Evolutionary conservation across 352 stramenopile species (phyloP), one percentile per base, ranked within the genome.

Genomic region (Thalassiosira gravida): DNA sequence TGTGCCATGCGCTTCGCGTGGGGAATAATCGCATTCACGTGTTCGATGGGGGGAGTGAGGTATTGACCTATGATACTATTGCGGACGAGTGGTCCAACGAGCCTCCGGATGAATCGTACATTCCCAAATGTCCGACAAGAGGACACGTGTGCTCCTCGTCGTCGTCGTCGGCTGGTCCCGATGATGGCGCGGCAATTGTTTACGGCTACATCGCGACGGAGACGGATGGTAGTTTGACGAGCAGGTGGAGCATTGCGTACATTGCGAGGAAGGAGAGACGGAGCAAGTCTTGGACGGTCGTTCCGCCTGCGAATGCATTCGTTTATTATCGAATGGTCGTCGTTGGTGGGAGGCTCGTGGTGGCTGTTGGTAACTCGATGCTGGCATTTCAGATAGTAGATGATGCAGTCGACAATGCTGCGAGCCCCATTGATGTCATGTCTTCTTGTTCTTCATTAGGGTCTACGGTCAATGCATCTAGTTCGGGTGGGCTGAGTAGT

Each of bases 301-400:
- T 67, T 3, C 69, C 69, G 7, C 58, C 58, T 6, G 52, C 44
- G 16, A 52, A 69, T 24, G 69, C 39, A 30, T 72, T 72, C 29
- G 50, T 18, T 3, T 77, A 77, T 22, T 78, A 61, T 24, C 49
- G 44, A 30, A 64, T 50, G n/a, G 59, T 24, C 2, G 53, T 72
- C 24, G 58, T 61, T 2, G 57, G 72, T 61, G 61, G 61, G 1
- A 69, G 72, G 14, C 59, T 78, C 20, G 52, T 72, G 0, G 58
- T 78, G 30, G 50, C 39, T 14, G 49, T 37, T 3, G 50, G 59
- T 20, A 78, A 78, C 16, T 59, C 8, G 5, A 8, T 78, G 14
- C 3, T 71, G 24, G 69, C 59, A 18, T 71, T 78, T 67, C 69
- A 72, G 46, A n/a, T 78, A 14, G 61, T 71, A 8, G 59, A 71